Percentiles rank a stretch among this genome's conserved stretches.
These are phyloP conservation scores for Fusarium sacchari DNA, from an alignment of 2,329 filamentous ascomycete genomes.

Conservation along the genomic window DNA sequence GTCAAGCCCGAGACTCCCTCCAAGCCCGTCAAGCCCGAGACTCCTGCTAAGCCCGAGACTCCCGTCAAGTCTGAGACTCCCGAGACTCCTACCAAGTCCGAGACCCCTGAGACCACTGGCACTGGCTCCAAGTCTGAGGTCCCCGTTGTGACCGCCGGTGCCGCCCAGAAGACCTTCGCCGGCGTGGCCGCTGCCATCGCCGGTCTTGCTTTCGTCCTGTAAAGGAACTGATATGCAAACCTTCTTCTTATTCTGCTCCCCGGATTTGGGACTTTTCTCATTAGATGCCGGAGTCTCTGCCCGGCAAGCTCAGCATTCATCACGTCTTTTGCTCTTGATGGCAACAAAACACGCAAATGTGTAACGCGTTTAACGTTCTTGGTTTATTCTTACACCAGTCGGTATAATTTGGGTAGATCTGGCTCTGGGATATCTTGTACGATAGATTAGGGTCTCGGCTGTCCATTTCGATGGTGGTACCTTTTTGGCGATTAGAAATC, in stretches of 20 bases:
- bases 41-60: not conserved
- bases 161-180: conserved; percentile 40
- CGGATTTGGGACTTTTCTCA: not conserved
- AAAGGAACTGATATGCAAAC: conserved; percentile 9
- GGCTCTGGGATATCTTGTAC: conserved; percentile 19
- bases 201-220: conserved; percentile 42
- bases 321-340: conserved; percentile 6
- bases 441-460: conserved; percentile 23
- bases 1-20: not conserved
- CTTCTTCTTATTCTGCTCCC: not conserved
- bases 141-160: conserved; percentile 39
- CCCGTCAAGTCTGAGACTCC: not conserved
- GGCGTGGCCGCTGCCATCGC: conserved; percentile 40
- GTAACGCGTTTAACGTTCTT: conserved; percentile 39
- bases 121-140: conserved; percentile 10
- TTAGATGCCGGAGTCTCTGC: not conserved
- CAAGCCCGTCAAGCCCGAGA: not conserved
- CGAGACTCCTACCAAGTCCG: conserved; percentile 4
- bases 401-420: conserved; percentile 13
- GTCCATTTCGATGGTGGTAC: conserved; percentile 34
- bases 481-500: conserved; percentile 36
- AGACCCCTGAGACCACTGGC: conserved; percentile 1
- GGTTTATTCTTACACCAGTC: conserved; percentile 38
- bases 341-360: conserved; percentile 20
- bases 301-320: conserved; percentile 14